Conservation (phyloP, 345 rosid species). For the Arabidopsis suecica region DNA sequence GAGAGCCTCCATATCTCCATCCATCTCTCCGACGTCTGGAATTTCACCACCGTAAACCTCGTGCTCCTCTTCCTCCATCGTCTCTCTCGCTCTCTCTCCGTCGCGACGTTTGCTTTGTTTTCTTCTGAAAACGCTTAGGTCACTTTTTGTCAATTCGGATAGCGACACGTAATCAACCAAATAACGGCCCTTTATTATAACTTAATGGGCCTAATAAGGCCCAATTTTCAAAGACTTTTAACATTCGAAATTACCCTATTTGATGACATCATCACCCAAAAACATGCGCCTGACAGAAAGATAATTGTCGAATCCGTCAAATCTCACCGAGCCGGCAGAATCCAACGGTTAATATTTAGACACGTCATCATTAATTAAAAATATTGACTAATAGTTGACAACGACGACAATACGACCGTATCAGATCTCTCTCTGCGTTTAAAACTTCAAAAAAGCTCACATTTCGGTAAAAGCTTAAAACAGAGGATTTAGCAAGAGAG, state of each 20-base stretch:
- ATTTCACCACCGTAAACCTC: constrained; percentile 98
- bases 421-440: constrained; percentile 32
- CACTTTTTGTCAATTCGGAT: constrained; percentile 28
- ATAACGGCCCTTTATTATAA: not conserved
- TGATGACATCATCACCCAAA: constrained; percentile 7
- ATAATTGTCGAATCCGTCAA: constrained; percentile 25
- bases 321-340: constrained; percentile 27
- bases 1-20: constrained; percentile 75
- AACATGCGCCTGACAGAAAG: constrained; percentile 38
- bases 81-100: constrained; percentile 36
- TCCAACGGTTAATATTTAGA: not conserved
- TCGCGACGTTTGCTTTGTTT: constrained; percentile 22
- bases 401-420: constrained; percentile 23
- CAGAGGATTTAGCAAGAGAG: not conserved
- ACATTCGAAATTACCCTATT: not conserved
- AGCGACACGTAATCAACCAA: constrained; percentile 27
- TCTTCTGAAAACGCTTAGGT: constrained; percentile 24
- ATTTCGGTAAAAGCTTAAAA: constrained; percentile 19
- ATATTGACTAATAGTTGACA: constrained; percentile 37
- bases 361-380: constrained; percentile 26
- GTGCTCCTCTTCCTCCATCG: constrained; percentile 93
- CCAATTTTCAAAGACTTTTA: not conserved
- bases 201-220: constrained; percentile 9
- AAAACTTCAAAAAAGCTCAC: not conserved
- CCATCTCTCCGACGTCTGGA: constrained; percentile 80